Conservation (phyloP, 2,329 filamentous ascomycete species). For the Penicillium vulpinum region DNA sequence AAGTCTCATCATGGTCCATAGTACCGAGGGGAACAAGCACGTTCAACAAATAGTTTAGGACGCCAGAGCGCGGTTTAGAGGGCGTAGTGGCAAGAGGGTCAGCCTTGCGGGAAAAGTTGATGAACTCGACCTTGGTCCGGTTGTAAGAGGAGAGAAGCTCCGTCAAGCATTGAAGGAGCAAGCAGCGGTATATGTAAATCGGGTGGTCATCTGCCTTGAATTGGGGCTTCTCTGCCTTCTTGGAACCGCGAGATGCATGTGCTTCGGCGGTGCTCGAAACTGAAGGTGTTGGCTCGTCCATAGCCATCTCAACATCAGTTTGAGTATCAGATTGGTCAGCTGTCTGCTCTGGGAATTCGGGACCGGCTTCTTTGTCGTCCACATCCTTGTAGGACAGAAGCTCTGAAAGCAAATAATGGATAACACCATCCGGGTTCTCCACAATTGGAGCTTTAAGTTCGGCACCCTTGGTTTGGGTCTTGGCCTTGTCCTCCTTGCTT, state of each 20-base stretch:
- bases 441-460: constrained; percentile 82
- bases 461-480: constrained; percentile 52
- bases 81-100: constrained; percentile 81
- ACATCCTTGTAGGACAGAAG: constrained; percentile 89
- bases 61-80: constrained; percentile 87
- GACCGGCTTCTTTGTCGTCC: constrained; percentile 71
- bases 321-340: constrained; percentile 35
- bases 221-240: constrained; percentile 67
- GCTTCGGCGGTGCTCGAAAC: constrained; percentile 32
- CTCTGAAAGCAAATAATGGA: constrained; percentile 92
- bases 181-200: constrained; percentile 95
- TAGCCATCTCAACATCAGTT: constrained; percentile 54
- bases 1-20: constrained; percentile 70
- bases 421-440: constrained; percentile 90
- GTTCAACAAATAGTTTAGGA: constrained; percentile 90
- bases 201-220: constrained; percentile 94
- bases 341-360: constrained; percentile 31
- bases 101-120: constrained; percentile 95
- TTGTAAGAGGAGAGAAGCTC: constrained; percentile 92
- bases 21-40: constrained; percentile 69
- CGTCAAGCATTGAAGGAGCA: constrained; percentile 85
- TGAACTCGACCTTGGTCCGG: constrained; percentile 94
- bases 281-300: constrained; percentile 39
- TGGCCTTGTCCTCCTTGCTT: constrained; percentile 31
- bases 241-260: constrained; percentile 41